phyloP scores from a whole-genome alignment of 208 protist genomes.

The Leishmania guyanensis region DNA sequence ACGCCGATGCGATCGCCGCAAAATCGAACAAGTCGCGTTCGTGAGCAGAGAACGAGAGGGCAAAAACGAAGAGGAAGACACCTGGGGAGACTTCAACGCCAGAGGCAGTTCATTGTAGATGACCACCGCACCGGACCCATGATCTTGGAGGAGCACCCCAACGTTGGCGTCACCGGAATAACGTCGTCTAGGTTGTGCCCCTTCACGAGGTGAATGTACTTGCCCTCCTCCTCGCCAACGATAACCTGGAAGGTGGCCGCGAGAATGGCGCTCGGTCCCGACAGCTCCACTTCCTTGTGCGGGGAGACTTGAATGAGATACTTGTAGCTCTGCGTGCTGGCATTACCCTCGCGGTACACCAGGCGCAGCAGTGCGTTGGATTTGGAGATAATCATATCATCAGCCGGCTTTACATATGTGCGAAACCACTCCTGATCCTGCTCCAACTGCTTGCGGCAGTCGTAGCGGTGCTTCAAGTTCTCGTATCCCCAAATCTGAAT shows the following conservation, averaged over 20 bases:
- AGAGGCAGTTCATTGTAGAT: constrained; percentile 55
- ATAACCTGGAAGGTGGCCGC: constrained; percentile 70
- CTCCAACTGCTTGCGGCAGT: constrained; percentile 49
- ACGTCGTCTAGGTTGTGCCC: constrained; percentile 66
- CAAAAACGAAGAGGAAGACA: neutral
- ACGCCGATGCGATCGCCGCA: neutral
- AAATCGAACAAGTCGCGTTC: neutral
- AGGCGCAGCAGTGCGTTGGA: constrained; percentile 64
- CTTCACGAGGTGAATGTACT: constrained; percentile 81
- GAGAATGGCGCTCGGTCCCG: constrained; percentile 55
- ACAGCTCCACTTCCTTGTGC: constrained; percentile 53
- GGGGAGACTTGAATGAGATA: constrained; percentile 74
- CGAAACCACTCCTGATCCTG: constrained; percentile 66
- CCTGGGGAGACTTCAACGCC: constrained; percentile 39
- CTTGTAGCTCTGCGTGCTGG: constrained; percentile 75
- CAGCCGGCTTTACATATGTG: constrained; percentile 37
- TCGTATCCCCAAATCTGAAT: constrained; percentile 83
- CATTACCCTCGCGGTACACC: constrained; percentile 61
- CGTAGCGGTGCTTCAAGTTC: constrained; percentile 70
- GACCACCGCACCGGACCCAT: constrained; percentile 76
- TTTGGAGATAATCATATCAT: constrained; percentile 44
- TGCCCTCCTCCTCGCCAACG: constrained; percentile 63
- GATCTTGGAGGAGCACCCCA: constrained; percentile 57
- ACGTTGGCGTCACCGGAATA: constrained; percentile 38
- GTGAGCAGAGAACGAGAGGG: neutral